Evolutionary conservation across 2,329 filamentous ascomycete genomes (phyloP).

Genomic region (Aspergillus ustus): DNA sequence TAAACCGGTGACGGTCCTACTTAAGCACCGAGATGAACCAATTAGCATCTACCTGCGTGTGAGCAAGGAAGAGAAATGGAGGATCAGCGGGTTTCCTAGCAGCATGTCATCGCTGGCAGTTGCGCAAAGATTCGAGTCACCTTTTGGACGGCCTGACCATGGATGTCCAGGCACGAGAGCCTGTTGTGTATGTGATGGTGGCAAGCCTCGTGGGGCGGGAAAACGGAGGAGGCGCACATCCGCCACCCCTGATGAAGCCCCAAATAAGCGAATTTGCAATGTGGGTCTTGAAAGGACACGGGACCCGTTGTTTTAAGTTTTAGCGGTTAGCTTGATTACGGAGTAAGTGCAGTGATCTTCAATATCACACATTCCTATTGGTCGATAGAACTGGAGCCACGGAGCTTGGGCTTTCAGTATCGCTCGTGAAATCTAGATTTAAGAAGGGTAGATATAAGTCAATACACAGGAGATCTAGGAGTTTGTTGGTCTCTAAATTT

Average conservation of each 20-base stretch:
- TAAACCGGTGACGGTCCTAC: conserved; percentile 21
- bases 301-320: no score
- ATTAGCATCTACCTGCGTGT: conserved; percentile 26
- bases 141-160: conserved; percentile 24
- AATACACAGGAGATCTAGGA: no score
- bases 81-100: conserved; percentile 26
- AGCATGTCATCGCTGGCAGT: conserved; percentile 17
- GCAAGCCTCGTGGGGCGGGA: neutral
- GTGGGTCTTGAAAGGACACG: neutral
- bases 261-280: conserved; percentile 10
- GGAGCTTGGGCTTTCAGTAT: no score
- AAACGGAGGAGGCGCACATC: neutral
- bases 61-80: conserved; percentile 19
- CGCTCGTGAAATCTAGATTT: neutral
- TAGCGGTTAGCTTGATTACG: no score
- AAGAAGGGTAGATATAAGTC: no score
- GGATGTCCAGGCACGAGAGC: conserved; percentile 12
- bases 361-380: no score
- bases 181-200: conserved; percentile 19
- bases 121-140: conserved; percentile 11
- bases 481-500: no score
- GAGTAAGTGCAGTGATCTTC: no score
- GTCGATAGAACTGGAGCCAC: no score
- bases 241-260: neutral
- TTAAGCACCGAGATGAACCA: conserved; percentile 16